Percentiles rank a stretch among this genome's conserved stretches.
phyloP scores from a whole-genome alignment of 2,329 filamentous ascomycete genomes.

The Trichophyton benhamiae region DNA sequence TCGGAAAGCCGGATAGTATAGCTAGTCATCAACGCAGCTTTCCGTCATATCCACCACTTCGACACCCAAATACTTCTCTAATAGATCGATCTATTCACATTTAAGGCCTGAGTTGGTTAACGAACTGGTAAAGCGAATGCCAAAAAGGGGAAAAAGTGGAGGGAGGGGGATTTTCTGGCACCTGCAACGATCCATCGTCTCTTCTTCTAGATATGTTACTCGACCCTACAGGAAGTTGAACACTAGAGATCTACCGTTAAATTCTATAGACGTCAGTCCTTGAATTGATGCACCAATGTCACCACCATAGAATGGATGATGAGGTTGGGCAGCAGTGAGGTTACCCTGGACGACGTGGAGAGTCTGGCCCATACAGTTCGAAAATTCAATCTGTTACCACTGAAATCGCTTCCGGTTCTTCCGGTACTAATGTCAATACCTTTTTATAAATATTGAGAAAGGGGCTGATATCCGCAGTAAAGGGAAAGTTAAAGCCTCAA shows the following conservation, averaged over 20 bases:
- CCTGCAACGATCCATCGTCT: neutral
- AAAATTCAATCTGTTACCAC: neutral
- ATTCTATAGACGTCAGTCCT: too few relatives aligned
- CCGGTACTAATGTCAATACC: neutral
- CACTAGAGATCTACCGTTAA: neutral
- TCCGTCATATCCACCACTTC: neutral
- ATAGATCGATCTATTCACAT: neutral
- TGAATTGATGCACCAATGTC: too few relatives aligned
- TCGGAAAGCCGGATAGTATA: neutral
- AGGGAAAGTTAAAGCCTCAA: neutral
- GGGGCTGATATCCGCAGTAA: neutral
- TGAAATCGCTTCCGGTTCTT: neutral
- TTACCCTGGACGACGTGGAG: too few relatives aligned
- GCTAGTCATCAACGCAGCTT: neutral
- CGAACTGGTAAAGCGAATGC: neutral
- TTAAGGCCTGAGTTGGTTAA: neutral
- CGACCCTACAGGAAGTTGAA: neutral
- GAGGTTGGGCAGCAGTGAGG: too few relatives aligned
- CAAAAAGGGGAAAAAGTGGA: neutral
- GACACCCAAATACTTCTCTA: neutral
- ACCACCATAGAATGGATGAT: too few relatives aligned
- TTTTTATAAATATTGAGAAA: neutral
- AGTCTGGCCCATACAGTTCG: too few relatives aligned
- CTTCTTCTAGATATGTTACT: neutral
- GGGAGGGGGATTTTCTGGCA: neutral